Base-by-base conservation (phyloP, 768 basidiomycete species). In the Russula earlei region DNA sequence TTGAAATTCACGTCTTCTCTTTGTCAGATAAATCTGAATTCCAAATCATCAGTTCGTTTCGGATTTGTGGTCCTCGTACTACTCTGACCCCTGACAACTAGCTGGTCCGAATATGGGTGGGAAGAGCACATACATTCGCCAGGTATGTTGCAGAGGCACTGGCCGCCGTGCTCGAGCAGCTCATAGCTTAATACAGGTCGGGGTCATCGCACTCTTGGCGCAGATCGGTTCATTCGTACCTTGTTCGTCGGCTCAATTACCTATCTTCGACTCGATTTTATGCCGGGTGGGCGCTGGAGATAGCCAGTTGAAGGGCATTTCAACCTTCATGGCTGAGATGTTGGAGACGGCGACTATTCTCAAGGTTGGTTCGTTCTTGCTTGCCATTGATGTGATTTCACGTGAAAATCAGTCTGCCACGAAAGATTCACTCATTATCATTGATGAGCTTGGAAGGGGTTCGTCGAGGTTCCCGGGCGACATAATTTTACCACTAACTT, bases 301-400 rank as follows among this genome's bases (percentile, higher is more conserved):
- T 68, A 94, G 90, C 68, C 95, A 98, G 67, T 72, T 98, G 43
- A 98, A 96, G 69, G 96, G 96, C 11, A 91, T 99, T 0, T 95
- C 92, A 24, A 99, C 95, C 0, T 99, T 99, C 69, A 98, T 98
- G 95, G 94, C 93, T 1, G 96, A 99, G 70, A 98, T 98, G 96
- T 77, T 99, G 27, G 96, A 99, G 69, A 98, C 94, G 0, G 94
- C 96, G 0, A 91, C 89, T 0, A 98, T 98, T 64, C 77, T 99
- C 41, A 79, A 86, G 64, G 91, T 91, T 36, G 27, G 82, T 64
- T 31, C 40, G n/a, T 36, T 27, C 38, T 15, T 10, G 15, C 29
- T 25, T 12, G 41, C 44, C 11, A 6, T 10, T 7, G n/a, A 5
- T 20, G 42, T 22, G 48, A 48, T n/a, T 19, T 33, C 12, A 6